phyloP scores from a whole-genome alignment of 139 green algal species.

The Chlamydomonas sp. region DNA sequence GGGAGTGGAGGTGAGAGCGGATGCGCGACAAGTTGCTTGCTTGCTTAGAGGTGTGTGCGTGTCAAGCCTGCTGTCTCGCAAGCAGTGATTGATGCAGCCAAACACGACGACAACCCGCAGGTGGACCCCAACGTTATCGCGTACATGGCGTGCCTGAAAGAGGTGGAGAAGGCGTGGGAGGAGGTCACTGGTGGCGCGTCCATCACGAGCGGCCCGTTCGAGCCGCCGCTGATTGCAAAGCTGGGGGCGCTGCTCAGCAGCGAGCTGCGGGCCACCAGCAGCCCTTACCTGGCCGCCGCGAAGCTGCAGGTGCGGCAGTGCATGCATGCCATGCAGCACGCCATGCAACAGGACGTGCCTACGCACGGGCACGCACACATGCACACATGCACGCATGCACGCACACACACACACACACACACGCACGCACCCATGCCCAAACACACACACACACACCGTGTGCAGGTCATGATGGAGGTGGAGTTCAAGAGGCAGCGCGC shows the following conservation, averaged over 20 bases:
- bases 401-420: neutral
- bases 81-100: neutral
- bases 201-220: constrained; percentile 1
- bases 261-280: neutral
- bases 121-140: constrained; percentile 23
- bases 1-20: constrained; percentile 25
- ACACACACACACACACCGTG: neutral
- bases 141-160: constrained; percentile 30
- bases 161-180: constrained; percentile 19
- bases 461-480: constrained; percentile 36
- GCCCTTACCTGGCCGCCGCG: constrained; percentile 20
- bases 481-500: constrained; percentile 39
- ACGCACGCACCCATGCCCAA: neutral
- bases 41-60: neutral
- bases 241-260: constrained; percentile 13
- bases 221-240: constrained; percentile 5
- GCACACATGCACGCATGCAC: neutral
- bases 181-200: neutral
- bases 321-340: constrained; percentile 7
- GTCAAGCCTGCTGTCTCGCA: neutral
- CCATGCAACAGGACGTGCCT: neutral
- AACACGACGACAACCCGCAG: constrained; percentile 3
- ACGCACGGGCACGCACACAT: neutral
- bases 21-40: neutral
- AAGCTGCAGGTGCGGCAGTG: constrained; percentile 41